A percentile compares a stretch with the other conserved stretches of the same genome.
Conservation (phyloP, 495 filamentous ascomycete species). For the Penicillium coffeae region DNA sequence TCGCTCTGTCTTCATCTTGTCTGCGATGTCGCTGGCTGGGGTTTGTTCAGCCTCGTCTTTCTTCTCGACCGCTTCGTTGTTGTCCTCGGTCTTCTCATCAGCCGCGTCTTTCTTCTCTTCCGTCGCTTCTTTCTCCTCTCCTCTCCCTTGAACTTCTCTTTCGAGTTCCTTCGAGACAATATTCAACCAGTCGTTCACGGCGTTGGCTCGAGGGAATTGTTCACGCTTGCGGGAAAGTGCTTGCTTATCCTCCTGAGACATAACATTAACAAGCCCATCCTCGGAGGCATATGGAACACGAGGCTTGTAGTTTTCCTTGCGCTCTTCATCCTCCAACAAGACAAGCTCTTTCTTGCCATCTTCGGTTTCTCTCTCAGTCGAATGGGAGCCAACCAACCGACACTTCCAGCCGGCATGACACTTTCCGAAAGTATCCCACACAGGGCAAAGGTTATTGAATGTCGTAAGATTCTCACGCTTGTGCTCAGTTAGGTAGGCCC, state of each 20-base stretch:
- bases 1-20: constrained; percentile 25
- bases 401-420: constrained; percentile 90
- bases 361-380: constrained; percentile 63
- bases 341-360: constrained; percentile 81
- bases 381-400: constrained; percentile 79
- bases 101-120: constrained; percentile 1
- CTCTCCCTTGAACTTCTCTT: constrained; percentile 38
- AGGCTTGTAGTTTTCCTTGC: constrained; percentile 37
- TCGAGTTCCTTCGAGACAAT: constrained; percentile 53
- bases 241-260: constrained; percentile 61
- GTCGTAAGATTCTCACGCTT: constrained; percentile 75
- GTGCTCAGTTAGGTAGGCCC: constrained; percentile 77
- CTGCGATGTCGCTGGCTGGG: constrained; percentile 1
- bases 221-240: constrained; percentile 64
- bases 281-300: constrained; percentile 37
- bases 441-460: constrained; percentile 71
- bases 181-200: constrained; percentile 71
- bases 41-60: constrained; percentile 7
- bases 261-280: constrained; percentile 72
- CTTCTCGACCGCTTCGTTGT: constrained; percentile 19
- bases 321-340: constrained; percentile 55
- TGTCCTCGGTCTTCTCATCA: constrained; percentile 6
- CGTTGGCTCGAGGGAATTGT: constrained; percentile 64
- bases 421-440: constrained; percentile 69
- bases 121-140: constrained; percentile 12